Base-by-base conservation (phyloP, 805 yeast species). In the Komagataella ulmi region DNA sequence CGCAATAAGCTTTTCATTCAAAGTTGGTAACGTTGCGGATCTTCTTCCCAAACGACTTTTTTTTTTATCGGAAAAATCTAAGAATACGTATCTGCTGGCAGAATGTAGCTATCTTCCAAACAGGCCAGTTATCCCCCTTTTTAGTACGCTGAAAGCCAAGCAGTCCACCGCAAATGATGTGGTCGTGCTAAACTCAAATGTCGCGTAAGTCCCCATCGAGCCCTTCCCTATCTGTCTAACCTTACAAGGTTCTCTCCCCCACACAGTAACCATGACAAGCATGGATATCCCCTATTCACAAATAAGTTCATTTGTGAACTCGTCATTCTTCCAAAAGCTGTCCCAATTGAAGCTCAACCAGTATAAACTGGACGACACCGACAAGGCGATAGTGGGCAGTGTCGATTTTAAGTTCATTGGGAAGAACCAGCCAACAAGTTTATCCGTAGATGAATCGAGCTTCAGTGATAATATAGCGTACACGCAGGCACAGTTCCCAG, bases 311-410 rank as follows among this genome's bases (percentile, higher is more conserved):
- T 85, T 85, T 63, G 81, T 86, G 19, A 97, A 91, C 60, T 80
- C 96, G 1, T 78, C 96, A 0, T 93, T 93, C 65, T 93, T 91
- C 69, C 82, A 84, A 46, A 76, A 76, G 56, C 73, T 93, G 8
- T 75, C 95, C 0, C 77, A 80, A 48, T 65, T 81, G 57, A 93
- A 93, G 61, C 73, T 93, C 48, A 84, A 88, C 54, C 76, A 81
- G 43, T 75, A 80, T 60, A 86, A 84, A 61, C 73, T 91, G 19
- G 83, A 81, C 57, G 69, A 77, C 45, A 65, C 77, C 2, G 63
- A 67, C 7, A 63, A 67, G 47, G 62, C 63, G 1, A 62, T 85
- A 7, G 54, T 56, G 17, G 88, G 81, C 8, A 60, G 55, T 17
- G 64, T 62, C 24, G 61, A 61, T 45, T 62, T 62, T 54, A 62